Percentiles rank a stretch among this genome's conserved stretches.
These are phyloP conservation scores for Astrocystis sublimbata DNA, from an alignment of 495 filamentous ascomycete species.

Conservation along the genomic window DNA sequence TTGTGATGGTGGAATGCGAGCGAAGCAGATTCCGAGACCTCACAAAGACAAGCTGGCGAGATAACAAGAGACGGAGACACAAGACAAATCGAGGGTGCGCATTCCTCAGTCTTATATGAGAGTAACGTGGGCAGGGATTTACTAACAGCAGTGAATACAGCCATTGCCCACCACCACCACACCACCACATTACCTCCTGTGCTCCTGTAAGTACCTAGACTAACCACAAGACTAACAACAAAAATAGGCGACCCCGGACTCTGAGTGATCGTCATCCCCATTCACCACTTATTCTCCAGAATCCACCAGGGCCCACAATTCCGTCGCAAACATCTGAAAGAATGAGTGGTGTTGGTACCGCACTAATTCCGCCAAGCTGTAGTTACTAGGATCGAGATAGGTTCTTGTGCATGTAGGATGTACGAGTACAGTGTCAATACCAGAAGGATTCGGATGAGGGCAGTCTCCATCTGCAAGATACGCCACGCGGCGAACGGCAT, in stretches of 20 bases:
- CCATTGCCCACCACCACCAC: too few species aligned
- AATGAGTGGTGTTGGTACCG: neutral
- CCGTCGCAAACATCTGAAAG: slow-evolving; percentile 6
- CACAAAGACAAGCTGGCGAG: slow-evolving; percentile 2
- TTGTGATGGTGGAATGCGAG: slow-evolving; percentile 6
- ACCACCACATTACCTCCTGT: neutral
- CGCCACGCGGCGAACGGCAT: neutral
- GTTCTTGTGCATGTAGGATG: neutral
- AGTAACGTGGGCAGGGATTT: neutral
- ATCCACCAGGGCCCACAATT: slow-evolving; percentile 13
- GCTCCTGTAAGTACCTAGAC: neutral
- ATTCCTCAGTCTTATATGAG: slow-evolving; percentile 4
- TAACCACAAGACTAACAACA: slow-evolving; percentile 4
- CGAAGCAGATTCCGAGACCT: neutral
- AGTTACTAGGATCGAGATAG: neutral
- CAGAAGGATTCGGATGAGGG: neutral
- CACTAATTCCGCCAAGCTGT: slow-evolving; percentile 2
- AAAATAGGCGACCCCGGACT: slow-evolving; percentile 7
- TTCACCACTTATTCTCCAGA: slow-evolving; percentile 1
- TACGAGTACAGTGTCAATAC: too few species aligned
- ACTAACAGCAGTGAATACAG: neutral
- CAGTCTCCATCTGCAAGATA: neutral
- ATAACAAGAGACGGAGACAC: neutral
- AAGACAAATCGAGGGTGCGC: neutral
- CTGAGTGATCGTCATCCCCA: slow-evolving; percentile 9